Evolutionary conservation across 192 early-diverging fungal genomes (phyloP), one percentile per base, ranked within the genome.

Genomic region (Backusella psychrophila): DNA sequence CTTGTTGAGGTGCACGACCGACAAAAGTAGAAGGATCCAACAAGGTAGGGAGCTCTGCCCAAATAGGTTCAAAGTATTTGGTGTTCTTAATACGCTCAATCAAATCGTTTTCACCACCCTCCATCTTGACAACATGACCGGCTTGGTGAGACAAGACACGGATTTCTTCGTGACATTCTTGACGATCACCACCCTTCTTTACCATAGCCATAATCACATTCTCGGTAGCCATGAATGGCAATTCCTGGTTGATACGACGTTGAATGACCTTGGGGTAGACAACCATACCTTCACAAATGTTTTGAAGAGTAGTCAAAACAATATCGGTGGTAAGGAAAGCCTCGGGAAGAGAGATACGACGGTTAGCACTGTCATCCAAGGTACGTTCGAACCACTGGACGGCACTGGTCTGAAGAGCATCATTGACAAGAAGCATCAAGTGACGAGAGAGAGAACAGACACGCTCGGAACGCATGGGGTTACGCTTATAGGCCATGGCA

Each of bases 151-250:
- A 92, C 12, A 99, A 87, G 23, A 99, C 96, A 71, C 97, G 93
- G 81, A 99, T 97, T 82, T 97, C 89, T 82, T 99, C 97, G 83
- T 99, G 98, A 78, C 96, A 98, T 69, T 91, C 91, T 82, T 99
- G 96, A 56, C 96, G 87, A 83, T 99, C 96, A 35, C 95, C 98
- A 46, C 95, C 96, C 81, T 91, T 93, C 88, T 96, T 96, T 49
- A 98, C 96, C 92, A 98, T 96, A 41, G 94, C 96, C 97, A 99
- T 99, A 85, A 99, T 99, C 68, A 99, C 89, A 86, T 99, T 99
- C 84, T 99, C 98, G 26, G 98, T 99, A n/a, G 98, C 98, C 98
- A 98, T 99, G 84, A 99, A 99, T 65, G 98, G 98, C 49, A 99
- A 86, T 83, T 99, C 98, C 84, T 96, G 95, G 71, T 83, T 74